Conservation (phyloP, 495 filamentous ascomycete species). For the Xylona heveae region DNA sequence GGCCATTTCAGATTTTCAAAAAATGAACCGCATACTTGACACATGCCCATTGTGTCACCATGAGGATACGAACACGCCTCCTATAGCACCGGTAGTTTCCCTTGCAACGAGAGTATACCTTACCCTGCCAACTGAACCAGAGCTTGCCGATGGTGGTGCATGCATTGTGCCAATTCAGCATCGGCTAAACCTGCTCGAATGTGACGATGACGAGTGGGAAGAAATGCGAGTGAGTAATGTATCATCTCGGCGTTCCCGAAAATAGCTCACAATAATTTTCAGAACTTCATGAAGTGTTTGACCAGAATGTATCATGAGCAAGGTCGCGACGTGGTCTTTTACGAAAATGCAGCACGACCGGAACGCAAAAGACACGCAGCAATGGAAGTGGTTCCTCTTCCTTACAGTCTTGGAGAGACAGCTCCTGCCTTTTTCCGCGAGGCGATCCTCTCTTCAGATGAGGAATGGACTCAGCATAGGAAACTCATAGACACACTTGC, state of each 20-base stretch:
- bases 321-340: slow-evolving; percentile 81
- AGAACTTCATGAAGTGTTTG: slow-evolving; percentile 95
- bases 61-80: slow-evolving; percentile 64
- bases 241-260: not conserved
- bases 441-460: slow-evolving; percentile 68
- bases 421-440: slow-evolving; percentile 86
- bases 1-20: slow-evolving; percentile 74
- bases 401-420: slow-evolving; percentile 67
- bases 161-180: slow-evolving; percentile 83
- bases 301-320: slow-evolving; percentile 85
- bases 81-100: slow-evolving; percentile 76
- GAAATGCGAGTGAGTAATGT: slow-evolving; percentile 42
- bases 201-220: slow-evolving; percentile 98
- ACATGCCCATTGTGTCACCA: slow-evolving; percentile 82
- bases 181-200: slow-evolving; percentile 76
- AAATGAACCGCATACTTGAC: slow-evolving; percentile 73
- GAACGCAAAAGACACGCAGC: slow-evolving; percentile 64
- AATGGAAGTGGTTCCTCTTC: slow-evolving; percentile 71
- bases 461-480: slow-evolving; percentile 89
- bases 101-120: slow-evolving; percentile 74
- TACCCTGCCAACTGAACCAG: slow-evolving; percentile 76
- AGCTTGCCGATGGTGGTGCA: slow-evolving; percentile 63
- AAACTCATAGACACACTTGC: slow-evolving; percentile 79
- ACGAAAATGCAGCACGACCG: slow-evolving; percentile 82
- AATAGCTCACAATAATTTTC: not conserved